These are phyloP conservation scores for Candida smagusa DNA, from an alignment of 1,139 yeast species.

Conservation along the genomic window DNA sequence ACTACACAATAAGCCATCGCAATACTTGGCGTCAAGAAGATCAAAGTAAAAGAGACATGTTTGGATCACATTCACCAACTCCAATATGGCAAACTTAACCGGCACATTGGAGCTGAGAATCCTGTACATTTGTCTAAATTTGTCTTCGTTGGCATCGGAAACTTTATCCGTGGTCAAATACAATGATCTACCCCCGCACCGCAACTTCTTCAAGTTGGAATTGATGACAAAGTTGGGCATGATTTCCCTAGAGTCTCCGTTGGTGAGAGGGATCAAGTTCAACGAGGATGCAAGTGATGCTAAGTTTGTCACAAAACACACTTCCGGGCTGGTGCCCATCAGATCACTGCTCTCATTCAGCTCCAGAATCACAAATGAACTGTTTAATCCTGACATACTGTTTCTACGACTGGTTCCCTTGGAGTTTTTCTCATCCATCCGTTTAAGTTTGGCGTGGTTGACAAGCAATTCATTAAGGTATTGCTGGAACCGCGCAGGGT, in stretches of 20 bases:
- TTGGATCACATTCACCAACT: conserved; percentile 71
- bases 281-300: conserved; percentile 76
- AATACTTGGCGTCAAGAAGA: conserved; percentile 61
- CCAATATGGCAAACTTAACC: conserved; percentile 65
- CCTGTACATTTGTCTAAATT: conserved; percentile 73
- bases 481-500: conserved; percentile 58
- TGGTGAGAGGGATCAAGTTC: conserved; percentile 65
- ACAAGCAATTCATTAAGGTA: conserved; percentile 65
- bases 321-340: conserved; percentile 19
- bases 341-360: neutral
- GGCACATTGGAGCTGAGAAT: conserved; percentile 48
- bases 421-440: conserved; percentile 24
- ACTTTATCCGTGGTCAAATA: conserved; percentile 61
- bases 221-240: conserved; percentile 65
- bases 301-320: conserved; percentile 75
- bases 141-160: conserved; percentile 76
- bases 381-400: conserved; percentile 5
- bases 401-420: conserved; percentile 7
- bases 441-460: conserved; percentile 50
- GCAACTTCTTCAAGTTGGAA: conserved; percentile 69
- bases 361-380: conserved; percentile 1
- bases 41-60: conserved; percentile 76
- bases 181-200: conserved; percentile 84
- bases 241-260: conserved; percentile 54
- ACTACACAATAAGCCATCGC: conserved; percentile 82